These are phyloP conservation scores for Fusarium guadeloupense DNA, from an alignment of 2,329 filamentous ascomycete species.

Conservation along the genomic window DNA sequence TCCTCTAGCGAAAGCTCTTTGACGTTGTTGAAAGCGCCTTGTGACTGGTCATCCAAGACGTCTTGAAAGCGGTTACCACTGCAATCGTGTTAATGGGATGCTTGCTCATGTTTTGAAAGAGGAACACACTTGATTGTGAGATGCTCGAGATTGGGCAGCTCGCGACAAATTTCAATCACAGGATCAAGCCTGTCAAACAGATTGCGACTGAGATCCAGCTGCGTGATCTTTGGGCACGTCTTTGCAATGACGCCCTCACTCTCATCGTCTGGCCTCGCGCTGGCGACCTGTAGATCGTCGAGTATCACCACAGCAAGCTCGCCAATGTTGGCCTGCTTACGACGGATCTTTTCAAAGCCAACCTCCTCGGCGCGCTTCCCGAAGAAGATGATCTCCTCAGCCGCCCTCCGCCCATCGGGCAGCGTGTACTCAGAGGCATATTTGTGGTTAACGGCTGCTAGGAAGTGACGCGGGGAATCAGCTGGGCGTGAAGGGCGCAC, in stretches of 20 bases:
- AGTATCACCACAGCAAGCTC: slow-evolving; percentile 85
- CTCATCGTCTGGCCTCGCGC: slow-evolving; percentile 45
- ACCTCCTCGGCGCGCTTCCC: slow-evolving; percentile 91
- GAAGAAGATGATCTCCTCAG: slow-evolving; percentile 70
- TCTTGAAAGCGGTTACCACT: slow-evolving; percentile 78
- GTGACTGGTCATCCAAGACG: slow-evolving; percentile 49
- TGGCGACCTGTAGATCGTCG: slow-evolving; percentile 74
- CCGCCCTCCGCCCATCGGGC: slow-evolving; percentile 49
- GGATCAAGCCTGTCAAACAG: slow-evolving; percentile 74
- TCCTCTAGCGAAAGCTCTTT: slow-evolving; percentile 72
- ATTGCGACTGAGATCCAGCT: slow-evolving; percentile 88
- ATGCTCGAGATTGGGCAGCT: slow-evolving; percentile 71
- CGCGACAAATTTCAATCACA: slow-evolving; percentile 74
- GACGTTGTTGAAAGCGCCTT: slow-evolving; percentile 59
- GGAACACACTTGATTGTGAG: slow-evolving; percentile 76
- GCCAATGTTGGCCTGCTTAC: slow-evolving; percentile 78
- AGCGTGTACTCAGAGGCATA: slow-evolving; percentile 71
- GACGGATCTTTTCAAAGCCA: slow-evolving; percentile 91
- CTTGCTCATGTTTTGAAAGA: neutral
- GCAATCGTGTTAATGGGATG: slow-evolving; percentile 24
- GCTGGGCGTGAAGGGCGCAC: slow-evolving; percentile 78
- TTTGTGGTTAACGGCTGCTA: slow-evolving; percentile 82
- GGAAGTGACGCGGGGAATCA: slow-evolving; percentile 76
- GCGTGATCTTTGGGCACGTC: slow-evolving; percentile 73
- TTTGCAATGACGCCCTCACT: slow-evolving; percentile 53